phyloP scores from a whole-genome alignment of 2,329 filamentous ascomycete genomes.

The Dactylellina leptospora region DNA sequence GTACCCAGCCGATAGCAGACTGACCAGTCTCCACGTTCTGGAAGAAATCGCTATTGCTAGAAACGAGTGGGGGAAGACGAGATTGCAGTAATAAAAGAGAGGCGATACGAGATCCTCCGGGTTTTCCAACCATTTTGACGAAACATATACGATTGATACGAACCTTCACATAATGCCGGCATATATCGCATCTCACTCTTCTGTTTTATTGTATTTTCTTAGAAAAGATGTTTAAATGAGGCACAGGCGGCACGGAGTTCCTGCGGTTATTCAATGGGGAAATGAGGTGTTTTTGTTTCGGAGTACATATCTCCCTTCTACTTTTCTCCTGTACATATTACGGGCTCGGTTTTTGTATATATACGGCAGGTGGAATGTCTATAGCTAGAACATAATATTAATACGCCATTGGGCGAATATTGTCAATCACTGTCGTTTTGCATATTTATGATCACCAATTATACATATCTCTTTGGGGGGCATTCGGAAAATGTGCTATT shows the following conservation, averaged over 20 bases:
- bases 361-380: constrained; percentile 22
- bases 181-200: neutral
- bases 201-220: neutral
- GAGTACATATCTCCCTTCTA: neutral
- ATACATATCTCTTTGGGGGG: neutral
- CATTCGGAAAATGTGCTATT: neutral
- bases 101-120: constrained; percentile 2
- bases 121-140: constrained; percentile 10
- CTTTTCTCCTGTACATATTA: neutral
- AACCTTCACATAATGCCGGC: constrained; percentile 12
- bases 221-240: neutral
- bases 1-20: constrained; percentile 53
- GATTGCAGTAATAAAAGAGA: constrained; percentile 27
- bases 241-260: constrained; percentile 22
- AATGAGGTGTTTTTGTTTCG: neutral
- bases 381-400: constrained; percentile 38
- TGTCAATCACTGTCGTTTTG: neutral
- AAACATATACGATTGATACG: constrained; percentile 16
- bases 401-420: constrained; percentile 23
- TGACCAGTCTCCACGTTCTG: constrained; percentile 50
- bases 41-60: constrained; percentile 52
- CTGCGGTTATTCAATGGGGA: neutral
- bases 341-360: constrained; percentile 18
- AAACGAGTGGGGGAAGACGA: constrained; percentile 49
- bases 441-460: neutral